Conservation (phyloP, 805 yeast species). For the Saccharomycopsis sp. region DNA sequence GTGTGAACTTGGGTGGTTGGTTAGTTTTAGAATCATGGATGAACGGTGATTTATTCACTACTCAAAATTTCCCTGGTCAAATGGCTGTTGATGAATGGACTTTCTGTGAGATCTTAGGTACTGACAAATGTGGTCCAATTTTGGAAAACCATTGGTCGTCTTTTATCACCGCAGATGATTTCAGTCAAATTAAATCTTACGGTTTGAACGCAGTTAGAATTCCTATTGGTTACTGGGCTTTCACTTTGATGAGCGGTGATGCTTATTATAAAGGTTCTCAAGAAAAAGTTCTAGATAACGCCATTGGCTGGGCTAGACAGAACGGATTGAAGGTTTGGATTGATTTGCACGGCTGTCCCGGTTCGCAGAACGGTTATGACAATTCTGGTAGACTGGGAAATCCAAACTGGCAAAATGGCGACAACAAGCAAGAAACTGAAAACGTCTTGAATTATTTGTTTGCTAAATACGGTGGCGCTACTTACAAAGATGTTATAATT, state of each 20-base stretch:
- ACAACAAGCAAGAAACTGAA: slow-evolving; percentile 37
- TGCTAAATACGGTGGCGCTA: slow-evolving; percentile 42
- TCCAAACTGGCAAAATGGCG: slow-evolving; percentile 34
- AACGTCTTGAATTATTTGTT: slow-evolving; percentile 45
- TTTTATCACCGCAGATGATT: slow-evolving; percentile 53
- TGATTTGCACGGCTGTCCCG: slow-evolving; percentile 77
- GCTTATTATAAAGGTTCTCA: slow-evolving; percentile 43
- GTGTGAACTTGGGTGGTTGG: slow-evolving; percentile 66
- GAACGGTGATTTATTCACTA: slow-evolving; percentile 49
- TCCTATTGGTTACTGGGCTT: slow-evolving; percentile 81
- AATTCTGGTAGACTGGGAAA: slow-evolving; percentile 60
- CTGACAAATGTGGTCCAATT: slow-evolving; percentile 33
- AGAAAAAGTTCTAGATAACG: slow-evolving; percentile 52
- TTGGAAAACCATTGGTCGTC: slow-evolving; percentile 47
- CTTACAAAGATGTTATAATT: slow-evolving; percentile 48
- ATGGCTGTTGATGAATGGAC: slow-evolving; percentile 58
- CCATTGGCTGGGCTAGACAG: slow-evolving; percentile 61
- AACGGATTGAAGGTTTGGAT: slow-evolving; percentile 61
- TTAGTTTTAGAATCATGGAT: slow-evolving; percentile 62
- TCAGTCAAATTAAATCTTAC: slow-evolving; percentile 38
- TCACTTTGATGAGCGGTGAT: slow-evolving; percentile 36
- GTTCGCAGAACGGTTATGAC: slow-evolving; percentile 81
- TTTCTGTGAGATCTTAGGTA: slow-evolving; percentile 43
- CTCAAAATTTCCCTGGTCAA: slow-evolving; percentile 26
- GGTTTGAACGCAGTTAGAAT: slow-evolving; percentile 65